These are phyloP conservation scores for Hyphopichia pseudoburtonii DNA, from an alignment of 1,139 yeast species.

Conservation along the genomic window DNA sequence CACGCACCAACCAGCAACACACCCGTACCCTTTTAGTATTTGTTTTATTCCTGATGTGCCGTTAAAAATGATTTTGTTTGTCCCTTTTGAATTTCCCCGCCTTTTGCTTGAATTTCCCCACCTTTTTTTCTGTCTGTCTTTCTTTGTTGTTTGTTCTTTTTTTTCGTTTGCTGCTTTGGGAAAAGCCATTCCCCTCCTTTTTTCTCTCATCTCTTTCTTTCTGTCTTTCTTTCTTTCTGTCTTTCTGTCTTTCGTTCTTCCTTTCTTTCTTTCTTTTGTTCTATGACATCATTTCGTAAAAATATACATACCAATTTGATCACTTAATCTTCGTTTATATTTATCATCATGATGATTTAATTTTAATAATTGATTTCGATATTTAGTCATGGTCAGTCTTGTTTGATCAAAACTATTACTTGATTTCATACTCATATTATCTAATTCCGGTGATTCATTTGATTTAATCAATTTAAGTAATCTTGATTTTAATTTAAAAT, in stretches of 20 bases:
- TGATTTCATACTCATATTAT: background rate
- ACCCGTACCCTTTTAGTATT: no score
- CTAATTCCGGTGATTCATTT: no score
- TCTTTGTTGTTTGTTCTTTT: no score
- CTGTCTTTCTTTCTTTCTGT: conserved; percentile 3
- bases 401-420: conserved; percentile 39
- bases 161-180: no score
- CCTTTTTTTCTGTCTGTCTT: no score
- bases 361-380: conserved; percentile 17
- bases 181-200: no score
- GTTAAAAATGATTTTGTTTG: background rate
- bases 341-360: conserved; percentile 14
- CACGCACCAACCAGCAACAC: no score
- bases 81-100: background rate
- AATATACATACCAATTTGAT: conserved; percentile 41
- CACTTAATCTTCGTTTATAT: conserved; percentile 24
- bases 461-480: no score
- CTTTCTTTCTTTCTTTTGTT: background rate
- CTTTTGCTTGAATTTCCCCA: no score
- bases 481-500: no score
- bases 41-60: background rate
- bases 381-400: conserved; percentile 24
- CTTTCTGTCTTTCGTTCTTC: conserved; percentile 1
- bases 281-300: background rate
- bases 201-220: no score